Evolutionary conservation across 1,284 basidiomycete genomes (phyloP), one percentile per base, ranked within the genome.

Genomic region (Fomitopsis betulina): DNA sequence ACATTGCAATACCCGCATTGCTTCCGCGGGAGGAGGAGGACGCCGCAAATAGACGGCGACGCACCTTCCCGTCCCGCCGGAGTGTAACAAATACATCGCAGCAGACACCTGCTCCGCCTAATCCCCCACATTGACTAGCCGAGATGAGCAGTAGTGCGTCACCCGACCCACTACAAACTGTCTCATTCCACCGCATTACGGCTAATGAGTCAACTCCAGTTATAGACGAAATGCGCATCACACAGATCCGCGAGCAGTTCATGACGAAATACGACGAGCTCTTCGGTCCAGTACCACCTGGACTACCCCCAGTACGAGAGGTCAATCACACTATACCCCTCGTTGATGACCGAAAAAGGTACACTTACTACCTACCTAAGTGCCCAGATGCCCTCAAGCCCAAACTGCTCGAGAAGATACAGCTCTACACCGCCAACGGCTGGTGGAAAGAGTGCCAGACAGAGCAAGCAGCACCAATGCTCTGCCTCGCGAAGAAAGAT

Each of bases 301-400:
- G 37, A 40, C 43, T 67, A 49, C 64, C 64, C 6, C 65, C 68
- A 7, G 23, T 62, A 1, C 39, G 64, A 19, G 65, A 60, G 27
- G 60, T 70, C 39, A 67, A 71, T 57, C 68, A 70, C 50, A 25
- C 13, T 1, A 73, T 72, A 1, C 62, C 65, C 1, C 50, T 72
- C 3, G 65, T 70, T 27, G 67, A 72, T 37, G 60, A 64, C 10
- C 35, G 60, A 17, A 64, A 65, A 30, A 19, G 32, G 21, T 71
- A 73, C 54, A 32, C 49, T 8, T 69, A 66, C 32, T 64, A 63
- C 33, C 37, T 61, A 13, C 63, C 69, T 0, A 21, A 59, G 8
- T 71, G 70, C 37, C 63, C 68, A 4, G 66, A 71, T 15, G 38
- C 61, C 0, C 30, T 69, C 3, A 57, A 61, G 27, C 54, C 43